Evolutionary conservation across 352 stramenopile genomes (phyloP).

Genomic region (Phytophthora rubi): DNA sequence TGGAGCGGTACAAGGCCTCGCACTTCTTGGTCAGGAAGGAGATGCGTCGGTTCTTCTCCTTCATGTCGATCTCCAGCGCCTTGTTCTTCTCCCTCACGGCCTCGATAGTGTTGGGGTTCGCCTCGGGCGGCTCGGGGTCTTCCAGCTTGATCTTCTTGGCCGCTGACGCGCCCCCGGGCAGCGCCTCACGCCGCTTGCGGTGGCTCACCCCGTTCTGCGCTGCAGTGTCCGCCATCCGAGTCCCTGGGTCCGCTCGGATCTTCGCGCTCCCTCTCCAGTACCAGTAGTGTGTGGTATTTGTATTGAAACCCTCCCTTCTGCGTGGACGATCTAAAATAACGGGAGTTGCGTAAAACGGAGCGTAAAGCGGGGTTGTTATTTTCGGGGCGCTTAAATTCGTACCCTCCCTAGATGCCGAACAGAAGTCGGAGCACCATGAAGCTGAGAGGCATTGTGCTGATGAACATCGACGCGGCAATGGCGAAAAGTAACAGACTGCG

Average conservation of each 20-base stretch:
- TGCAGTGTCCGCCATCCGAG: conserved; percentile 38
- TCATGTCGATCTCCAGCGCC: conserved; percentile 74
- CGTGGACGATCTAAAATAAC: conserved; percentile 9
- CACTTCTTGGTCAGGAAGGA: conserved; percentile 69
- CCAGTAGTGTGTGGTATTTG: neutral
- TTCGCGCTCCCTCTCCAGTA: conserved; percentile 23
- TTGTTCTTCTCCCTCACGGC: conserved; percentile 77
- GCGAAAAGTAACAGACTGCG: conserved; percentile 42
- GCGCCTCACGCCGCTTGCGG: conserved; percentile 50
- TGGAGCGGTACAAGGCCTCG: conserved; percentile 68
- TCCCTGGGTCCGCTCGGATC: conserved; percentile 24
- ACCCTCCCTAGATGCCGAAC: conserved; percentile 25
- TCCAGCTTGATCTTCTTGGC: conserved; percentile 79
- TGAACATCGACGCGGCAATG: conserved; percentile 38
- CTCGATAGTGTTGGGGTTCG: conserved; percentile 81
- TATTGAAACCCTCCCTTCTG: conserved; percentile 23
- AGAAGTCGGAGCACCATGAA: conserved; percentile 31
- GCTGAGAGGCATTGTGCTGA: conserved; percentile 43
- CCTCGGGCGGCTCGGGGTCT: conserved; percentile 61
- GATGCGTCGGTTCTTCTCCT: conserved; percentile 87
- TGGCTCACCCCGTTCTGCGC: conserved; percentile 40
- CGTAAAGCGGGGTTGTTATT: conserved; percentile 12
- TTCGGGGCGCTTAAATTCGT: conserved; percentile 23
- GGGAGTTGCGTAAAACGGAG: conserved; percentile 26
- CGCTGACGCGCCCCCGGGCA: conserved; percentile 23